Conservation (phyloP, 2,329 filamentous ascomycete species). For the Colletotrichum musae region DNA sequence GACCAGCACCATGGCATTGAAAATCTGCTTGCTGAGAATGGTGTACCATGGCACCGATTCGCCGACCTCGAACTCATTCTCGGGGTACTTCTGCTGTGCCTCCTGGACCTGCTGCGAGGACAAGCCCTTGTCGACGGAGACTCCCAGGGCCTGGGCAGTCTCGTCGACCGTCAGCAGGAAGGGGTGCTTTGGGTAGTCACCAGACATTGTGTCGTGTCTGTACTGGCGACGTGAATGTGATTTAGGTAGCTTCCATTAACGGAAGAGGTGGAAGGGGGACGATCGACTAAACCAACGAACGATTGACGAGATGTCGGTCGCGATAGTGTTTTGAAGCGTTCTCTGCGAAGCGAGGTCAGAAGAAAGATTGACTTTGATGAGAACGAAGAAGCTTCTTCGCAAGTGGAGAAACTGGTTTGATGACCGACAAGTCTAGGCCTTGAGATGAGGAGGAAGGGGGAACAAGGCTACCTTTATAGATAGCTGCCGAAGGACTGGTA, state of each 20-base stretch:
- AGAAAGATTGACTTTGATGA: slow-evolving; percentile 25
- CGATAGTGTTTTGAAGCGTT: slow-evolving; percentile 1
- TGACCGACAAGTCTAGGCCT: slow-evolving; percentile 21
- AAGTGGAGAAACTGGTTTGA: slow-evolving; percentile 28
- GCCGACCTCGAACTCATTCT: slow-evolving; percentile 79
- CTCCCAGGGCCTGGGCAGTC: slow-evolving; percentile 73
- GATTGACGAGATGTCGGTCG: not conserved
- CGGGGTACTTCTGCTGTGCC: slow-evolving; percentile 72
- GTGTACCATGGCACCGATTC: slow-evolving; percentile 79
- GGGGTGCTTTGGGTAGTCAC: slow-evolving; percentile 67
- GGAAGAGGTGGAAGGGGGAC: not conserved
- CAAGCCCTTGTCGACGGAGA: slow-evolving; percentile 78
- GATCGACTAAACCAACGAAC: not conserved
- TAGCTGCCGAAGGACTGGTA: slow-evolving; percentile 29
- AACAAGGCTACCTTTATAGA: slow-evolving; percentile 41
- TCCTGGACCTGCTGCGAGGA: slow-evolving; percentile 71
- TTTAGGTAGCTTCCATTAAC: slow-evolving; percentile 30
- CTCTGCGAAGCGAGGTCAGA: slow-evolving; percentile 14
- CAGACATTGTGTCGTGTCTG: slow-evolving; percentile 54
- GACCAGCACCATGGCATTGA: slow-evolving; percentile 85
- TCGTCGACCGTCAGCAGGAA: slow-evolving; percentile 74
- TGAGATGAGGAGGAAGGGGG: slow-evolving; percentile 10
- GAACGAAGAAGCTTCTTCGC: slow-evolving; percentile 28
- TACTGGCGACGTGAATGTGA: slow-evolving; percentile 25
- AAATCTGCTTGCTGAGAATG: slow-evolving; percentile 79